Conservation (phyloP, 148 eudicot genomes). For the Spergularia marina region DNA sequence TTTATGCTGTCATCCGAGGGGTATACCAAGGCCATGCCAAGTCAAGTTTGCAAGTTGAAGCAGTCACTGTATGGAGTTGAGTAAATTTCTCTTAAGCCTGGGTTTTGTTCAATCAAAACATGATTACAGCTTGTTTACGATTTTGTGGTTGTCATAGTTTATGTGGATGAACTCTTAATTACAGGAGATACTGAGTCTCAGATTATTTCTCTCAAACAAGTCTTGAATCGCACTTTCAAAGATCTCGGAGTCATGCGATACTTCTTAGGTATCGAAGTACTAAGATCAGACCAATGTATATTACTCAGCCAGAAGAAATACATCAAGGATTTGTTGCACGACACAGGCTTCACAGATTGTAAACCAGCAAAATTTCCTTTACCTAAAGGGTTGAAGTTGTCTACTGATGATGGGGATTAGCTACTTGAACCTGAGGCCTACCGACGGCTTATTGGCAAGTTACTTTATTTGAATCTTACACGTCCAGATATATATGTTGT, state of each 20-base stretch:
- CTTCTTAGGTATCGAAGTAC: neutral
- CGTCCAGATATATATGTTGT: too few species aligned
- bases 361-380: neutral
- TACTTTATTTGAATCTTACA: too few species aligned
- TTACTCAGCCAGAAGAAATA: neutral
- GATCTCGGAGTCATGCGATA: neutral
- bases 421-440: neutral
- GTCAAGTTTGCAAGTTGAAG: neutral
- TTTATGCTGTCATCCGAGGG: neutral
- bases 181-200: neutral
- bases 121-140: neutral
- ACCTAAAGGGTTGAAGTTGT: neutral
- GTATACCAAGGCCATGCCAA: neutral
- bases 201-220: neutral
- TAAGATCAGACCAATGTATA: neutral
- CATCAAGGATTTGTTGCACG: neutral
- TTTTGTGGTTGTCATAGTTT: neutral
- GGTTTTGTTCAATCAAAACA: neutral
- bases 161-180: neutral
- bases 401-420: neutral
- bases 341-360: neutral
- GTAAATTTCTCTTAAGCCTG: neutral
- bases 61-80: neutral
- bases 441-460: neutral
- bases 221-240: neutral